These are phyloP conservation scores for Craspedostauros australis DNA, from an alignment of 108 stramenopile genomes.

Conservation along the genomic window DNA sequence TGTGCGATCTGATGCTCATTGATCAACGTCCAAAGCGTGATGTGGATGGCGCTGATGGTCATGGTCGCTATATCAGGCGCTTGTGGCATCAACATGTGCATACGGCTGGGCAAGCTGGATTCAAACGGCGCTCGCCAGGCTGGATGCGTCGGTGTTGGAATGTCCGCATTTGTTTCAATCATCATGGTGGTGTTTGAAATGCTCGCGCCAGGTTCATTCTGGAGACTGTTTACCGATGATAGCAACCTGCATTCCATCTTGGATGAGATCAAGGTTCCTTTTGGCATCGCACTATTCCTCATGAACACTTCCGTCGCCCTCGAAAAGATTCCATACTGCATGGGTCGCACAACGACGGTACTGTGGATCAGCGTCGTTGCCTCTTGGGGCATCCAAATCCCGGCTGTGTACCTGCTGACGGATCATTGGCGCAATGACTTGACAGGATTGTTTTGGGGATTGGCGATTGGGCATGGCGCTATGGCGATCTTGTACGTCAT, in stretches of 20 bases:
- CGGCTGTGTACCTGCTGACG: constrained; percentile 57
- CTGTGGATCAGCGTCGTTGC: constrained; percentile 69
- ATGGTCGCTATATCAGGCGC: constrained; percentile 55
- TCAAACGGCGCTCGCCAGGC: constrained; percentile 52
- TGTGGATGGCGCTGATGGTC: constrained; percentile 79
- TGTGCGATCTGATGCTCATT: no score
- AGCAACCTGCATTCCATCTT: constrained; percentile 56
- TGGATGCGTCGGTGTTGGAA: constrained; percentile 40
- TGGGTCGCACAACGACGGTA: constrained; percentile 65
- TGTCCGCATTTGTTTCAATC: constrained; percentile 27
- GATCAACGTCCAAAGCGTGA: no score
- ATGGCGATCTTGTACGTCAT: constrained; percentile 28
- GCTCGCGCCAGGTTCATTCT: constrained; percentile 46
- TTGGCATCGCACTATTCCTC: constrained; percentile 50
- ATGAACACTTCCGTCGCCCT: constrained; percentile 79
- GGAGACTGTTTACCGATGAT: constrained; percentile 66
- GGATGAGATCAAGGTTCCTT: constrained; percentile 48
- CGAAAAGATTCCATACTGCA: constrained; percentile 66
- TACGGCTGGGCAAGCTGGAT: constrained; percentile 45
- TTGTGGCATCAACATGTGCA: constrained; percentile 39
- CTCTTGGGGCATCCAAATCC: constrained; percentile 67
- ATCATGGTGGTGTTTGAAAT: constrained; percentile 37
- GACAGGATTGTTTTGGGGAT: constrained; percentile 64
- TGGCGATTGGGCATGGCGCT: constrained; percentile 44
- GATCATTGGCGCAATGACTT: constrained; percentile 66